phyloP scores from a whole-genome alignment of 306 rosid species.

The Glycyrrhiza uralensis region DNA sequence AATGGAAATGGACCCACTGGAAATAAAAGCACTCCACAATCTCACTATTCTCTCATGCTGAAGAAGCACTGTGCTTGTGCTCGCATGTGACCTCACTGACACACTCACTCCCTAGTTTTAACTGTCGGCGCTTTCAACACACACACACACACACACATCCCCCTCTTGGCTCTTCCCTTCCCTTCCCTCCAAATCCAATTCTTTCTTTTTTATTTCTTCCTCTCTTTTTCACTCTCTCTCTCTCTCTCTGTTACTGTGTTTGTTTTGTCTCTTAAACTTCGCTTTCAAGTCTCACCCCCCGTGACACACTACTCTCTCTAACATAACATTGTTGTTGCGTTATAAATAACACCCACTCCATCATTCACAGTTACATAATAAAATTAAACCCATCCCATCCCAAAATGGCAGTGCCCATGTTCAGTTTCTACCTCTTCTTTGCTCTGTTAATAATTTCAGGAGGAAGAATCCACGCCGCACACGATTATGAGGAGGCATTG shows the following conservation, averaged over 20 bases:
- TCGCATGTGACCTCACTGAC: slow-evolving; percentile 44
- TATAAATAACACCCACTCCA: slow-evolving; percentile 29
- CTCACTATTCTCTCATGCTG: not conserved
- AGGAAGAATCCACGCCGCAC: slow-evolving; percentile 14
- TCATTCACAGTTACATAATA: not conserved
- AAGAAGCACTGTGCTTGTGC: not conserved
- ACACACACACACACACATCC: not conserved
- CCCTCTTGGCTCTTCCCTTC: too few relatives aligned
- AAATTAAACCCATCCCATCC: not conserved
- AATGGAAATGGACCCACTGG: not conserved
- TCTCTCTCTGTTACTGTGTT: not conserved
- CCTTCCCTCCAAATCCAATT: slow-evolving; percentile 29
- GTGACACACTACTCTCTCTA: slow-evolving; percentile 40
- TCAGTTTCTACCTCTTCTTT: not conserved
- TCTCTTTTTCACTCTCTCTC: not conserved
- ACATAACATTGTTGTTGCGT: too few relatives aligned
- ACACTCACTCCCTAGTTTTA: slow-evolving; percentile 8
- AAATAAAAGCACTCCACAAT: not conserved
- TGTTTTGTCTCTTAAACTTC: slow-evolving; percentile 1
- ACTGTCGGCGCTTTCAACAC: slow-evolving; percentile 38
- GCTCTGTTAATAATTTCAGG: not conserved
- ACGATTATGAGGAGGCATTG: slow-evolving; percentile 71
- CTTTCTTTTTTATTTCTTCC: not conserved
- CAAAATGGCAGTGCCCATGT: slow-evolving; percentile 19
- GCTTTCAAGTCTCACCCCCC: slow-evolving; percentile 46